Evolutionary conservation across 352 stramenopile genomes (phyloP).

Genomic region (Peronospora tabacina): DNA sequence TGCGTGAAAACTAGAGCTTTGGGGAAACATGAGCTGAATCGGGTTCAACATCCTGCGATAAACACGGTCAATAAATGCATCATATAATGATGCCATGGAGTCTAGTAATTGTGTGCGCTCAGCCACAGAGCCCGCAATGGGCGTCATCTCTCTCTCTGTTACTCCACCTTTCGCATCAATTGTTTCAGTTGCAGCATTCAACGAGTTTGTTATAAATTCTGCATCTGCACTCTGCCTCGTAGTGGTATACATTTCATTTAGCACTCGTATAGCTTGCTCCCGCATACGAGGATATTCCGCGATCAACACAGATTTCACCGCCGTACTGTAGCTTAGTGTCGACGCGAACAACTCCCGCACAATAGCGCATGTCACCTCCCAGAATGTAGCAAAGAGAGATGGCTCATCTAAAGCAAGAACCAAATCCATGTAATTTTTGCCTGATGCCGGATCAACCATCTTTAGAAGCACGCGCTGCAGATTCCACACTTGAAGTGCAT

Average conservation of each 20-base stretch:
- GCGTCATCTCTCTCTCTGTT: slow-evolving; percentile 13
- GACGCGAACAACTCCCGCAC: slow-evolving; percentile 58
- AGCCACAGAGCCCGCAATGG: slow-evolving; percentile 31
- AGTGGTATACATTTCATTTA: slow-evolving; percentile 50
- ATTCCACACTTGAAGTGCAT: slow-evolving; percentile 82
- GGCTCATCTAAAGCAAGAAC: slow-evolving; percentile 69
- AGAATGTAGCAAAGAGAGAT: slow-evolving; percentile 78
- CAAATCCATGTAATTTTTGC: slow-evolving; percentile 56
- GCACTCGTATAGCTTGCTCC: slow-evolving; percentile 53
- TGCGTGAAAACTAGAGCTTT: slow-evolving; percentile 76
- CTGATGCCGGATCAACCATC: slow-evolving; percentile 43
- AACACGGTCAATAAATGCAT: slow-evolving; percentile 60
- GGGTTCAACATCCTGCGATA: slow-evolving; percentile 60
- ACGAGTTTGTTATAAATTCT: slow-evolving; percentile 23
- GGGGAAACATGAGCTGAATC: slow-evolving; percentile 85
- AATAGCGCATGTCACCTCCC: slow-evolving; percentile 77
- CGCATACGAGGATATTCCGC: slow-evolving; percentile 74
- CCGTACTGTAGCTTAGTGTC: slow-evolving; percentile 47
- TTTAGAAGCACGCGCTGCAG: slow-evolving; percentile 80
- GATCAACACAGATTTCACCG: slow-evolving; percentile 67
- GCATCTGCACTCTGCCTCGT: slow-evolving; percentile 34
- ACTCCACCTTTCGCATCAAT: not conserved
- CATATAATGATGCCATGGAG: slow-evolving; percentile 53
- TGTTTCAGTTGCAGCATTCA: not conserved
- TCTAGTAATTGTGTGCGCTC: slow-evolving; percentile 69